These are phyloP conservation scores for Phaeotremella fagi DNA, from an alignment of 768 basidiomycete species.

Conservation along the genomic window DNA sequence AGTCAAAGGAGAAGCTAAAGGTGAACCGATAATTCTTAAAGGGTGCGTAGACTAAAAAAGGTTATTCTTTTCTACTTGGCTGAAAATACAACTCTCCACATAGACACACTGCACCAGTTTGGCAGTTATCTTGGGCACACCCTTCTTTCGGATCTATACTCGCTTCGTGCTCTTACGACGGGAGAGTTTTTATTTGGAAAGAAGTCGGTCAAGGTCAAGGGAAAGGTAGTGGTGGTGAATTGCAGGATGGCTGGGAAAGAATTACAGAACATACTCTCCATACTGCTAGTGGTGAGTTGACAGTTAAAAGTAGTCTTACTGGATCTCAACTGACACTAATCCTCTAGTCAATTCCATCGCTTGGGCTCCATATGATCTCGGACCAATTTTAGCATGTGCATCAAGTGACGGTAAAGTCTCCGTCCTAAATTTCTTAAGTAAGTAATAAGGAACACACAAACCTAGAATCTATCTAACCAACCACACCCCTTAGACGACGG, in stretches of 20 bases:
- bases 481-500: slow-evolving; percentile 68
- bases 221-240: slow-evolving; percentile 31
- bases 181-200: slow-evolving; percentile 97
- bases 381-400: slow-evolving; percentile 92
- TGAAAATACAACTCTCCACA: background rate
- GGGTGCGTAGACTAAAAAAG: slow-evolving; percentile 37
- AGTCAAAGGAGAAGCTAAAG: slow-evolving; percentile 67
- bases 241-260: slow-evolving; percentile 73
- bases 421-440: slow-evolving; percentile 93
- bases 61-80: background rate
- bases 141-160: slow-evolving; percentile 95
- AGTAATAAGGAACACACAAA: slow-evolving; percentile 40
- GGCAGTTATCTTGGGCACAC: slow-evolving; percentile 98
- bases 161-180: slow-evolving; percentile 97
- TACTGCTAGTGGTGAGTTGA: slow-evolving; percentile 74
- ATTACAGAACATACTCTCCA: slow-evolving; percentile 95
- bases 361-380: slow-evolving; percentile 98
- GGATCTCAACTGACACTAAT: background rate
- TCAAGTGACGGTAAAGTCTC: slow-evolving; percentile 96
- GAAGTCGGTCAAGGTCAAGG: slow-evolving; percentile 53
- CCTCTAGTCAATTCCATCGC: slow-evolving; percentile 88
- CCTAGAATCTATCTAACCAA: background rate
- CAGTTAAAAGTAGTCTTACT: background rate
- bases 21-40: slow-evolving; percentile 47
- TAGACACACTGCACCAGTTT: slow-evolving; percentile 94